phyloP scores from a whole-genome alignment of 129 eudicot species.

The Deinandra increscens region DNA sequence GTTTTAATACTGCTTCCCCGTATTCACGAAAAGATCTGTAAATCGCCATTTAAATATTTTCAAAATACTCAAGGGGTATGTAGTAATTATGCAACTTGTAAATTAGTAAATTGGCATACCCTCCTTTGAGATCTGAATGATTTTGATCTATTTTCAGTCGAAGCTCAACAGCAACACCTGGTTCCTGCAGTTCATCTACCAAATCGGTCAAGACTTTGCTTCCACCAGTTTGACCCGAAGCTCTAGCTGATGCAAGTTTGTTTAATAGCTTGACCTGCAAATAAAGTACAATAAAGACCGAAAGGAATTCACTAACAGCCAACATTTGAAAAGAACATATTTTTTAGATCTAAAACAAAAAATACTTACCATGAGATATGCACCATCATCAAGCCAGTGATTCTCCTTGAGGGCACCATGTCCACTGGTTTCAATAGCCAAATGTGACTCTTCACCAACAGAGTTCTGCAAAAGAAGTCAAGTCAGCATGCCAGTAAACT shows the following conservation, averaged over 20 bases:
- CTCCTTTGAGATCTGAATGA: conserved; percentile 74
- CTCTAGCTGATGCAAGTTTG: conserved; percentile 96
- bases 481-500: conserved; percentile 14
- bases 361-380: conserved; percentile 82
- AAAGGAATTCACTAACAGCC: not conserved
- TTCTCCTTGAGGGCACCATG: conserved; percentile 99
- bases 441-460: conserved; percentile 94
- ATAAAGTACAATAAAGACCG: conserved; percentile 9
- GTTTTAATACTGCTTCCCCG: conserved; percentile 81
- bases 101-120: conserved; percentile 44
- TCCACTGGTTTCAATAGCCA: conserved; percentile 99
- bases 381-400: conserved; percentile 99
- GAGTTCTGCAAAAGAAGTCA: conserved; percentile 51
- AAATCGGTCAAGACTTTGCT: conserved; percentile 90
- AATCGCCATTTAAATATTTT: not conserved
- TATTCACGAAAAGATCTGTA: conserved; percentile 89
- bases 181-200: conserved; percentile 91
- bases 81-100: conserved; percentile 1
- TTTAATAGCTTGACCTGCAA: conserved; percentile 85
- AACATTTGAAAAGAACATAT: not conserved
- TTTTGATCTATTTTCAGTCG: conserved; percentile 77
- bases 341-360: not conserved
- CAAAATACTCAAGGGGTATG: not conserved
- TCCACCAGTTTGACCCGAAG: conserved; percentile 80
- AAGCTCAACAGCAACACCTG: conserved; percentile 78